These are phyloP conservation scores for Trichophyton verrucosum DNA, from an alignment of 2,329 filamentous ascomycete species.

Conservation along the genomic window DNA sequence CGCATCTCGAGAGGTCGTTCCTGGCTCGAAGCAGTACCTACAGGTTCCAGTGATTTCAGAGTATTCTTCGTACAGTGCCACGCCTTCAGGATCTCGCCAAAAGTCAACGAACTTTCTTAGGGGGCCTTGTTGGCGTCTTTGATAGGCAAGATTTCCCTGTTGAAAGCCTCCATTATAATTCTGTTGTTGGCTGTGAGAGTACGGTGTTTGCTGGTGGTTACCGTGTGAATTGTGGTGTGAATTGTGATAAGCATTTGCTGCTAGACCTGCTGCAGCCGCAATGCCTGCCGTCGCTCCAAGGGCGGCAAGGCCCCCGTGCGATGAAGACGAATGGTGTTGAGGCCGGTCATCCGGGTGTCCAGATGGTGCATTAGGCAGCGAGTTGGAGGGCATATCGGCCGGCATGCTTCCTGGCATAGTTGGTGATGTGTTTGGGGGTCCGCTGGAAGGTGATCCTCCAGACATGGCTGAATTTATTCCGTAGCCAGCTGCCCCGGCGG, in stretches of 20 bases:
- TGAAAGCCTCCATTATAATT: conserved; percentile 14
- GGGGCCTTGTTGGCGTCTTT: conserved; percentile 44
- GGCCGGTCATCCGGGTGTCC: background rate
- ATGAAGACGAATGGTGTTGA: conserved; percentile 19
- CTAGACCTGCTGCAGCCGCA: conserved; percentile 18
- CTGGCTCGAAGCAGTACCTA: conserved; percentile 52
- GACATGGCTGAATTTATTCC: conserved; percentile 26
- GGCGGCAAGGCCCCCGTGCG: conserved; percentile 34
- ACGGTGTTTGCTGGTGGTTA: conserved; percentile 19
- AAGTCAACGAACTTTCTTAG: conserved; percentile 46
- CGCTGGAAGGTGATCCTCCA: background rate
- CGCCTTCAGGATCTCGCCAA: conserved; percentile 53
- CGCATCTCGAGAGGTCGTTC: conserved; percentile 43
- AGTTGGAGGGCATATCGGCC: background rate
- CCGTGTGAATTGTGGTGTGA: conserved; percentile 18
- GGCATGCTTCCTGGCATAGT: background rate
- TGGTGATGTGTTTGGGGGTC: background rate
- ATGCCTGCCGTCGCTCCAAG: conserved; percentile 35
- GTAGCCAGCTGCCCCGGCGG: conserved; percentile 26
- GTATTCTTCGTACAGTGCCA: conserved; percentile 54
- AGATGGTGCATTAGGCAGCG: background rate
- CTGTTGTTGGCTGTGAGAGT: background rate
- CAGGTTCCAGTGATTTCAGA: conserved; percentile 55
- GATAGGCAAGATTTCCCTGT: conserved; percentile 33
- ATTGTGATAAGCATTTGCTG: conserved; percentile 26